A percentile compares a stretch with the other conserved stretches of the same genome.
Evolutionary conservation across 306 rosid genomes (phyloP).

Genomic region (Canavalia ensiformis): DNA sequence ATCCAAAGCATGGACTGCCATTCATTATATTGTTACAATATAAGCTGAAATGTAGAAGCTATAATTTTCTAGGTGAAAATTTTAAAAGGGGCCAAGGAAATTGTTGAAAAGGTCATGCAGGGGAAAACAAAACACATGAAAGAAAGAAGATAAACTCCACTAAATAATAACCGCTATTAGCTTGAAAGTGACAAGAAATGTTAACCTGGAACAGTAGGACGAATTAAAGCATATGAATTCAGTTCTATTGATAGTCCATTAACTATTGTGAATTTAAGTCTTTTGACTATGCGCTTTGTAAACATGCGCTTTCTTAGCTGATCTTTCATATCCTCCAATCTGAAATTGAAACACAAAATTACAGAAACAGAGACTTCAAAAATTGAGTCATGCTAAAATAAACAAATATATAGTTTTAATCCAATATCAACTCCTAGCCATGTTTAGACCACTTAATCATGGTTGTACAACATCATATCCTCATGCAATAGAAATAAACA

Average conservation of each 20-base stretch:
- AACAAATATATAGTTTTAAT: neutral
- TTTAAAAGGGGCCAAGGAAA: conserved; percentile 28
- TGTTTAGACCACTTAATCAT: conserved; percentile 29
- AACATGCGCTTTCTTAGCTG: conserved; percentile 93
- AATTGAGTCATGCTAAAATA: conserved; percentile 23
- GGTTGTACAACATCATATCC: conserved; percentile 12
- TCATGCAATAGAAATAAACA: conserved; percentile 24
- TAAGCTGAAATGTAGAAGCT: conserved; percentile 42
- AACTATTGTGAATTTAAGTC: conserved; percentile 68
- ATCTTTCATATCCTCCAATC: conserved; percentile 89
- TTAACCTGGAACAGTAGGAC: conserved; percentile 84
- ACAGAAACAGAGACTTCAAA: conserved; percentile 1
- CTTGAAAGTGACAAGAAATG: conserved; percentile 43
- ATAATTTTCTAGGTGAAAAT: conserved; percentile 16
- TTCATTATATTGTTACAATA: conserved; percentile 17
- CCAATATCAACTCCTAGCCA: conserved; percentile 31
- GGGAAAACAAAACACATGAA: conserved; percentile 29
- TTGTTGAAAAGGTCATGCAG: conserved; percentile 14
- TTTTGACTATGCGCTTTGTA: conserved; percentile 82
- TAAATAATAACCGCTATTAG: conserved; percentile 14
- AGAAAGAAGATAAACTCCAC: conserved; percentile 32
- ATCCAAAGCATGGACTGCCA: conserved; percentile 48
- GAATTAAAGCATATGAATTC: conserved; percentile 85
- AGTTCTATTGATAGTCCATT: conserved; percentile 78
- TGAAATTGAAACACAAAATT: conserved; percentile 51